Evolutionary conservation across 306 rosid species (phyloP).

Genomic region (Sicyos baderoa): DNA sequence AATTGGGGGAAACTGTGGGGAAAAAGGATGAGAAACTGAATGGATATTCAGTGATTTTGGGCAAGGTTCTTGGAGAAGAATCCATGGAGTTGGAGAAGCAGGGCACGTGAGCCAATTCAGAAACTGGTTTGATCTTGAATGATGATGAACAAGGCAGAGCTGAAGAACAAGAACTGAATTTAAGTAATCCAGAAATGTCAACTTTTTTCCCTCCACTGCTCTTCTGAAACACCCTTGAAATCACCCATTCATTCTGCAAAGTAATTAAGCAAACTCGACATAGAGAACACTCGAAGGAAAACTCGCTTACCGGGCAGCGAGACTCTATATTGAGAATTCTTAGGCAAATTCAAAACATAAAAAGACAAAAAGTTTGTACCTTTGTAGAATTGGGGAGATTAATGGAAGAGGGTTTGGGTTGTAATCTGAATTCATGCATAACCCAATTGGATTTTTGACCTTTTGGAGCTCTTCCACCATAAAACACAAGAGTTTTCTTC

Average conservation of each 20-base stretch:
- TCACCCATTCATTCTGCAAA: conserved; percentile 88
- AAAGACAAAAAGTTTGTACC: conserved; percentile 24
- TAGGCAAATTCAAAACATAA: background rate
- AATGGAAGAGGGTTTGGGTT: conserved; percentile 52
- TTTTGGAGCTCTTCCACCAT: conserved; percentile 88
- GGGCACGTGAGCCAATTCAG: conserved; percentile 80
- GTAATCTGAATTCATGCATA: conserved; percentile 78
- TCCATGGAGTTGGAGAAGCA: conserved; percentile 90
- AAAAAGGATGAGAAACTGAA: conserved; percentile 4
- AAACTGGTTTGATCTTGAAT: conserved; percentile 28
- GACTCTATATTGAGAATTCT: background rate
- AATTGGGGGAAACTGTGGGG: conserved; percentile 16
- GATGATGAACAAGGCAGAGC: conserved; percentile 36
- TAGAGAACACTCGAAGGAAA: no score
- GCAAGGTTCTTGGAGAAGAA: conserved; percentile 36
- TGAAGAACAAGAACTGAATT: conserved; percentile 29
- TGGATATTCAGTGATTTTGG: conserved; percentile 20
- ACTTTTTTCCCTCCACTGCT: conserved; percentile 60
- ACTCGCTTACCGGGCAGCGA: no score
- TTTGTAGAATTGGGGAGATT: conserved; percentile 76
- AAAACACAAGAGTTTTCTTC: conserved; percentile 91
- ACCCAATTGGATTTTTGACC: conserved; percentile 93
- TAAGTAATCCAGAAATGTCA: conserved; percentile 50
- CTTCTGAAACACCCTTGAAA: conserved; percentile 81
- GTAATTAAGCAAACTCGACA: no score